Conservation (phyloP, 164 flowering plant species). For the Macadamia integrifolia region DNA sequence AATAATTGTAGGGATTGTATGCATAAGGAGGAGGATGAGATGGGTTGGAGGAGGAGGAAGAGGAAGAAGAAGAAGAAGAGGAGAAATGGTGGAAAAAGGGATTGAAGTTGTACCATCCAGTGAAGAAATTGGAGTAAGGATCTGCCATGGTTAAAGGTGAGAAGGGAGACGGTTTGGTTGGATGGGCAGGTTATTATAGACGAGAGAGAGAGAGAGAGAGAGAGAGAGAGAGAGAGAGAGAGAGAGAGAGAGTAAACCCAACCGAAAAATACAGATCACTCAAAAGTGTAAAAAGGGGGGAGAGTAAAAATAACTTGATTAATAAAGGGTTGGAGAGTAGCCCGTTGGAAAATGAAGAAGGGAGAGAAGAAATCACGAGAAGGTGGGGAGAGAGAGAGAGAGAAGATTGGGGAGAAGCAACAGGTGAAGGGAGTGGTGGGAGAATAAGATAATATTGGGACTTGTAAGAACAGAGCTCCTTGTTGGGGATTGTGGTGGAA, state of each 20-base stretch:
- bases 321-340: constrained; percentile 7
- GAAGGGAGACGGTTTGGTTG: constrained; percentile 14
- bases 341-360: neutral
- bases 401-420: constrained; percentile 11
- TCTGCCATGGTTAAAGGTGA: constrained; percentile 45
- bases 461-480: constrained; percentile 33
- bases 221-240: constrained; percentile 15
- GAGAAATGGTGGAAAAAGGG: constrained; percentile 17
- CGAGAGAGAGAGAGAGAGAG: constrained; percentile 14
- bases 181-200: constrained; percentile 17
- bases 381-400: constrained; percentile 9
- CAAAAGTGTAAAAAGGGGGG: neutral
- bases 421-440: constrained; percentile 12
- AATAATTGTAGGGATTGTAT: constrained; percentile 19
- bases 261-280: constrained; percentile 8
- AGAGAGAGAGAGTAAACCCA: constrained; percentile 7
- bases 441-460: constrained; percentile 34
- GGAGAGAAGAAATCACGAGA: neutral
- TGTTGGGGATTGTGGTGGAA: constrained; percentile 22
- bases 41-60: constrained; percentile 28
- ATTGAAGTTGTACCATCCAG: constrained; percentile 42
- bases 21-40: constrained; percentile 23
- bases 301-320: constrained; percentile 4
- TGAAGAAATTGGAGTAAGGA: constrained; percentile 56
- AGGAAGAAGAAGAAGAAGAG: constrained; percentile 20